These are phyloP conservation scores for Xylariales sp. DNA, from an alignment of 2,329 filamentous ascomycete genomes.

Conservation along the genomic window DNA sequence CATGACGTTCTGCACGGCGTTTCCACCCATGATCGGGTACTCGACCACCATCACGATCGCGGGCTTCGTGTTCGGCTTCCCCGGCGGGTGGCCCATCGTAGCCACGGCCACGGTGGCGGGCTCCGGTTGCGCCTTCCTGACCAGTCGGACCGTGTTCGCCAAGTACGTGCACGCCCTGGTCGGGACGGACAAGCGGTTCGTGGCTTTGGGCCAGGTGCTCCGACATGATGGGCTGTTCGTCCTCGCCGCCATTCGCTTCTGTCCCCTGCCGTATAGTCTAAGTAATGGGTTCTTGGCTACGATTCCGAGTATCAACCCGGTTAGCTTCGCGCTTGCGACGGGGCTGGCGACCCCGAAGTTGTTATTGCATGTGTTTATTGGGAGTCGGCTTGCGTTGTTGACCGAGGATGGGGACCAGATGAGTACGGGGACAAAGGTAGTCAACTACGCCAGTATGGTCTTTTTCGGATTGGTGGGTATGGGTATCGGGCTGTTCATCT, in stretches of 20 bases:
- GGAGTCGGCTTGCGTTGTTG: slow-evolving; percentile 73
- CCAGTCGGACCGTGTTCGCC: slow-evolving; percentile 73
- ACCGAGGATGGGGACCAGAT: slow-evolving; percentile 82
- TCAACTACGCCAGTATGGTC: slow-evolving; percentile 80
- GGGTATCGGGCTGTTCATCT: slow-evolving; percentile 79
- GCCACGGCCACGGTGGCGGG: slow-evolving; percentile 74
- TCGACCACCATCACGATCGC: slow-evolving; percentile 60
- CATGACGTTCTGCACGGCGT: slow-evolving; percentile 70
- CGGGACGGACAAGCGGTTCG: slow-evolving; percentile 78
- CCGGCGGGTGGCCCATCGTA: slow-evolving; percentile 74
- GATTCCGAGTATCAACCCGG: slow-evolving; percentile 78
- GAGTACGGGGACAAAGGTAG: slow-evolving; percentile 68
- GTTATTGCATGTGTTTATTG: slow-evolving; percentile 88
- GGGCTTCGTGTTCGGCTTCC: slow-evolving; percentile 53
- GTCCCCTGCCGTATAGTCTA: slow-evolving; percentile 86
- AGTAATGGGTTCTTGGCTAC: slow-evolving; percentile 94
- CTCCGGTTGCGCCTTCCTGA: slow-evolving; percentile 72
- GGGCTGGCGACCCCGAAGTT: slow-evolving; percentile 80
- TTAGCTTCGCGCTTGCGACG: slow-evolving; percentile 76
- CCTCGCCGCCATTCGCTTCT: slow-evolving; percentile 86
- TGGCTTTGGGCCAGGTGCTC: slow-evolving; percentile 80
- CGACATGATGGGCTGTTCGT: slow-evolving; percentile 87
- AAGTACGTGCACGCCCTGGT: slow-evolving; percentile 76
- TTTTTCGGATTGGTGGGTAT: slow-evolving; percentile 68
- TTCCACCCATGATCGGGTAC: slow-evolving; percentile 86